phyloP scores from a whole-genome alignment of 768 basidiomycete genomes.

The Trametes maxima region DNA sequence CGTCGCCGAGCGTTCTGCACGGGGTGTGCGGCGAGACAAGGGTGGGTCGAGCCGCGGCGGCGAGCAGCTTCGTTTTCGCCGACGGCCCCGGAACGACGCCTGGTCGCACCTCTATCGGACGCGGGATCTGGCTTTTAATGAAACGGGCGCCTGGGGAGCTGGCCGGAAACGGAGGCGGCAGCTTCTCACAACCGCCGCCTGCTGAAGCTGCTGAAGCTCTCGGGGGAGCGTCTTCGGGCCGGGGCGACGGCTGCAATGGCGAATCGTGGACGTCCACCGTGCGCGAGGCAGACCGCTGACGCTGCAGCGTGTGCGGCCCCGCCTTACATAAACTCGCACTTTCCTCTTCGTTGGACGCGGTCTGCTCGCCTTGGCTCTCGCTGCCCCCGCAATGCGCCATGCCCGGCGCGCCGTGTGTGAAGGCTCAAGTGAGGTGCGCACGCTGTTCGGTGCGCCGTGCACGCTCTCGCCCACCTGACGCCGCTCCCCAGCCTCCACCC shows the following conservation, averaged over 20 bases:
- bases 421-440: conserved; percentile 14
- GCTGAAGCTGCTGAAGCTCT: background rate
- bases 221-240: conserved; percentile 4
- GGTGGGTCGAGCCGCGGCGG: background rate
- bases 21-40: background rate
- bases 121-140: conserved; percentile 14
- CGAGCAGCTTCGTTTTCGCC: conserved; percentile 15
- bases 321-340: conserved; percentile 23
- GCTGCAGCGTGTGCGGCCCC: conserved; percentile 11
- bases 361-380: conserved; percentile 1
- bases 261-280: conserved; percentile 11
- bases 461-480: background rate
- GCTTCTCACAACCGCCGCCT: conserved; percentile 3
- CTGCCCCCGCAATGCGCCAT: conserved; percentile 1
- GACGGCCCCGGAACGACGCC: conserved; percentile 12
- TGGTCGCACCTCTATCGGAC: conserved; percentile 17
- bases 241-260: conserved; percentile 3
- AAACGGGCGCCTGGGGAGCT: conserved; percentile 8
- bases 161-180: background rate
- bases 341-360: conserved; percentile 17
- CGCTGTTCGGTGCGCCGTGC: conserved; percentile 7
- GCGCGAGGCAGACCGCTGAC: conserved; percentile 14
- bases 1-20: too few relatives aligned
- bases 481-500: background rate
- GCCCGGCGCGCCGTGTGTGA: conserved; percentile 14